Conservation (phyloP, 169 alveolate species). For the Plasmodium coatneyi region DNA sequence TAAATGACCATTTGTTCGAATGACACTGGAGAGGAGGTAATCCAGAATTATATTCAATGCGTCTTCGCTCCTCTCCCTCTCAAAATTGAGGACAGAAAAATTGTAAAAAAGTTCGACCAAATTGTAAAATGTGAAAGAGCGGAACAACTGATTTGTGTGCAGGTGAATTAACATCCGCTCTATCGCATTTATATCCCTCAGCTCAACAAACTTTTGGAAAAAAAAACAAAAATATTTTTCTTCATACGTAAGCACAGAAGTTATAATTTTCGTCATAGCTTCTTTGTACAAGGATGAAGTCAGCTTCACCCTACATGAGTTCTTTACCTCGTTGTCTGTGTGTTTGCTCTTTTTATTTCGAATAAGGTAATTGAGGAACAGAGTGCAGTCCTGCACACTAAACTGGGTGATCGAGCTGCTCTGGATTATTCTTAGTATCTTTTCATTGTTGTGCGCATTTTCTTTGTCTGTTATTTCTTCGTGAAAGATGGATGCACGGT, state of each 20-base stretch:
- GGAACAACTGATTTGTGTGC: conserved; percentile 6
- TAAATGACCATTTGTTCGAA: conserved; percentile 26
- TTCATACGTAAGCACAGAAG: conserved; percentile 7
- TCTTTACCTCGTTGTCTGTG: neutral
- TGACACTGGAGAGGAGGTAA: conserved; percentile 10
- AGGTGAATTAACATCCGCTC: conserved; percentile 11
- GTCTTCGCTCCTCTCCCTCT: conserved; percentile 11
- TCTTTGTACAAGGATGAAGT: conserved; percentile 44
- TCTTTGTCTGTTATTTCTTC: conserved; percentile 31
- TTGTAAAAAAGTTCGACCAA: conserved; percentile 20
- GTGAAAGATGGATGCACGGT: conserved; percentile 34
- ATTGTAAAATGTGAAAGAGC: conserved; percentile 7
- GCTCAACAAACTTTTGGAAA: conserved; percentile 33
- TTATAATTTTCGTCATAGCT: conserved; percentile 9
- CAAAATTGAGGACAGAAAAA: conserved; percentile 21
- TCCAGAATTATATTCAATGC: neutral
- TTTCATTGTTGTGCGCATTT: conserved; percentile 17
- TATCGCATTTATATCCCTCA: conserved; percentile 28
- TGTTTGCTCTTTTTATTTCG: conserved; percentile 47
- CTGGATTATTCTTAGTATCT: conserved; percentile 9
- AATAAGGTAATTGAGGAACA: conserved; percentile 36
- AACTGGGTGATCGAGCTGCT: conserved; percentile 18
- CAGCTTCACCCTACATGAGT: conserved; percentile 9
- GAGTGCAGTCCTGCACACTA: conserved; percentile 25
- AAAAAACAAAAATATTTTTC: conserved; percentile 18